Base-by-base conservation (phyloP, 441 rosid genomes). In the Adansonia gregorii region DNA sequence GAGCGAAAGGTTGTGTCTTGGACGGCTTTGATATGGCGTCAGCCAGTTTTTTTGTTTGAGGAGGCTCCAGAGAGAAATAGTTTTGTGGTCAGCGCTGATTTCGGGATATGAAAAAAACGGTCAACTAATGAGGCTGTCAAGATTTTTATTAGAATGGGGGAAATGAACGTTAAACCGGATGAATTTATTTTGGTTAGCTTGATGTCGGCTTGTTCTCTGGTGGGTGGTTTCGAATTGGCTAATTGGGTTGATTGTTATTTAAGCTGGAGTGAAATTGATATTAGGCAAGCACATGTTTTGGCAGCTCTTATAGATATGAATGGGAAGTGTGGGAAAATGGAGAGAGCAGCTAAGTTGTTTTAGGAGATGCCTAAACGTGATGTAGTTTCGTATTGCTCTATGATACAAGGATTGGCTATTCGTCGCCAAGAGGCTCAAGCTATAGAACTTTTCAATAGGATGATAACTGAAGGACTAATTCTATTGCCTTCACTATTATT, bases 171-270 rank as follows among this genome's bases (percentile, higher is more conserved):
- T n/a, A 82, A 83, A 71, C 95, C 94, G 0, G 97, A 94, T 73
- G 88, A 89, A 74, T 93, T 84, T 82, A 78, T 85, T 45, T 76
- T 91, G 83, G 92, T 87, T 31, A 85, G 93, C 75, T 86, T 93
- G 85, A 93, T 91, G 92, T 88, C 95, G 0, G 97, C 97, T 19
- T 93, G 97, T 84, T 82, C 98, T 59, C 94, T 91, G 79, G 60
- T 85, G 81, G 89, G 94, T 76, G 81, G 79, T 76, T 80, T 82
- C 76, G 86, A 93, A 52, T 79, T 93, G 73, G 92, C 97, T 55
- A 85, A 81, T 80, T 77, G 87, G 83, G 83, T 90, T 56, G 90
- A 94, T 85, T 72, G 80, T 64, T 90, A 83, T 81, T 75, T 90
- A 78, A 81, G 86, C 61, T 71, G 55, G 69, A 80, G 83, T 65